phyloP scores from a whole-genome alignment of 768 basidiomycete species.

The Chalciporus piperatus region DNA sequence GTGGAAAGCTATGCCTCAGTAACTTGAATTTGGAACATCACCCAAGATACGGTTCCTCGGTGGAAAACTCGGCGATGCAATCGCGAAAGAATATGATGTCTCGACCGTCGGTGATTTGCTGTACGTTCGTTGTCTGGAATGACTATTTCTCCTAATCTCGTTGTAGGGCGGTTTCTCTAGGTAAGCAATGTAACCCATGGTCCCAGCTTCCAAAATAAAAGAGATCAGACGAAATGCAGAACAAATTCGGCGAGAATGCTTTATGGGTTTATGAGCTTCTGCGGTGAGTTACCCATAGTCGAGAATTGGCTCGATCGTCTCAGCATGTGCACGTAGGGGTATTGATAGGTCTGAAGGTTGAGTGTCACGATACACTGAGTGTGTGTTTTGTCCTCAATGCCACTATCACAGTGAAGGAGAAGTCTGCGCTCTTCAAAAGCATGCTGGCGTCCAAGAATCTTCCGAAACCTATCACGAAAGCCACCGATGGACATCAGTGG shows the following conservation, averaged over 20 bases:
- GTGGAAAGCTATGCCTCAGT: constrained; percentile 1
- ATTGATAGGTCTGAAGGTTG: constrained; percentile 87
- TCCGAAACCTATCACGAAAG: constrained; percentile 68
- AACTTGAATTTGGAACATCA: constrained; percentile 1
- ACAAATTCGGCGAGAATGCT: constrained; percentile 74
- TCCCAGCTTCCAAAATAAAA: neutral
- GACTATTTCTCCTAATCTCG: constrained; percentile 3
- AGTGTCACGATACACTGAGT: constrained; percentile 1
- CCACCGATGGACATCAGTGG: constrained; percentile 84
- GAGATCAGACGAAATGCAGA: constrained; percentile 68
- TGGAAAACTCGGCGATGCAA: constrained; percentile 86
- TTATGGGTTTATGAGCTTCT: constrained; percentile 93
- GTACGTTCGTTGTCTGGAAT: constrained; percentile 43
- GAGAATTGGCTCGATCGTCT: neutral
- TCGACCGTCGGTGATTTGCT: constrained; percentile 88
- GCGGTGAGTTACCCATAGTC: constrained; percentile 47
- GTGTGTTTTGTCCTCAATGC: neutral
- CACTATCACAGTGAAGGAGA: constrained; percentile 70
- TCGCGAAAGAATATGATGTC: constrained; percentile 86
- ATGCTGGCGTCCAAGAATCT: constrained; percentile 98
- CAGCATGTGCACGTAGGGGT: constrained; percentile 46
- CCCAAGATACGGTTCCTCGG: constrained; percentile 87
- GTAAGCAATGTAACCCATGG: constrained; percentile 32
- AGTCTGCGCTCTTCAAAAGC: constrained; percentile 75
- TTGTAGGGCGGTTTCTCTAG: constrained; percentile 55